Percentiles rank a stretch among this genome's conserved stretches.
Conservation (phyloP, 495 filamentous ascomycete species). For the Monascus purpureus region DNA sequence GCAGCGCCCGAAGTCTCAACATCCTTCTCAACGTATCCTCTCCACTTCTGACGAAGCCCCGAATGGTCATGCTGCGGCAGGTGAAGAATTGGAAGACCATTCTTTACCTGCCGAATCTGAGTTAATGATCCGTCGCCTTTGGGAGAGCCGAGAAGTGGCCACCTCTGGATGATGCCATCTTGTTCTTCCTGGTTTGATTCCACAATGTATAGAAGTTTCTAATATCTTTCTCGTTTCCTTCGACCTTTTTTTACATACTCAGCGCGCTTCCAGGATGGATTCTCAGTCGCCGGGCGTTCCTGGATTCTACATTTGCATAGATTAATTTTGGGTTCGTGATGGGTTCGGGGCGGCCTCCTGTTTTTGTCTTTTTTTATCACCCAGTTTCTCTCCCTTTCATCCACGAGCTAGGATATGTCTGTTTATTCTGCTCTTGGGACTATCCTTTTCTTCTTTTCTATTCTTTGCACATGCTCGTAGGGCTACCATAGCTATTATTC, state of each 20-base stretch:
- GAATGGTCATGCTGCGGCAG: slow-evolving; percentile 7
- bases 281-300: background rate
- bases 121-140: slow-evolving; percentile 34
- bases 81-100: slow-evolving; percentile 14
- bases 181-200: slow-evolving; percentile 1
- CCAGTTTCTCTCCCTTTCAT: background rate
- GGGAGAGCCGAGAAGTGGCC: slow-evolving; percentile 33
- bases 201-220: background rate
- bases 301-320: background rate
- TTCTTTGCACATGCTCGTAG: too few relatives aligned
- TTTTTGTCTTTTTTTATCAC: background rate
- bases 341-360: too few relatives aligned
- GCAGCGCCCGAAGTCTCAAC: slow-evolving; percentile 12
- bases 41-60: slow-evolving; percentile 27
- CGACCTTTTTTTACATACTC: background rate
- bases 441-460: too few relatives aligned
- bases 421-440: background rate
- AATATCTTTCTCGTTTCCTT: background rate
- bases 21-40: slow-evolving; percentile 25
- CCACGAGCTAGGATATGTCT: background rate
- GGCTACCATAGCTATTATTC: too few relatives aligned
- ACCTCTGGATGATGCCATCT: slow-evolving; percentile 15
- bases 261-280: background rate
- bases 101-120: slow-evolving; percentile 16
- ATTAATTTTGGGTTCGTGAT: background rate